Evolutionary conservation across 179 eudicot genomes (phyloP).

Genomic region (Pouteria campechiana): DNA sequence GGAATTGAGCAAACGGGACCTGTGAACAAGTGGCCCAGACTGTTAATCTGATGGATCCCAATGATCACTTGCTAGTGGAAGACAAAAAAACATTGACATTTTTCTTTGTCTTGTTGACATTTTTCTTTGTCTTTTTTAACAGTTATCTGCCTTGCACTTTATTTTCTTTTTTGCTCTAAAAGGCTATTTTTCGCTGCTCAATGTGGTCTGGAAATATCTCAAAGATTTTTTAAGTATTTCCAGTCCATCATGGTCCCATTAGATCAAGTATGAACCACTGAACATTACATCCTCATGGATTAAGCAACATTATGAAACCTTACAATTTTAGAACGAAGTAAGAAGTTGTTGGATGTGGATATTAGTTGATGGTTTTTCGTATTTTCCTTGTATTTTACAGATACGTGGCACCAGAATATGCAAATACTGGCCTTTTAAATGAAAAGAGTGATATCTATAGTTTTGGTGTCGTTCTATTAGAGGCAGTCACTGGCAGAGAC

Average conservation of each 20-base stretch:
- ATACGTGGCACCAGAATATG: conserved; percentile 98
- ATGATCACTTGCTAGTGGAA: too few relatives aligned
- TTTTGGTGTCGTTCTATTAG: conserved; percentile 84
- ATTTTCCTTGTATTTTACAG: conserved; percentile 22
- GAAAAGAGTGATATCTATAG: conserved; percentile 99
- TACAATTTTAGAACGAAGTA: too few relatives aligned
- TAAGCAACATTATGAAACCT: too few relatives aligned
- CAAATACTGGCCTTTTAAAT: conserved; percentile 89
- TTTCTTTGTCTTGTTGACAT: not conserved
- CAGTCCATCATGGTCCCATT: too few relatives aligned
- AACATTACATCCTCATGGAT: too few relatives aligned
- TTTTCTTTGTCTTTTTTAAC: not conserved
- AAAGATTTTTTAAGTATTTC: not conserved
- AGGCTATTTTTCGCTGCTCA: not conserved
- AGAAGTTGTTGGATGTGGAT: too few relatives aligned
- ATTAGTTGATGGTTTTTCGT: not conserved
- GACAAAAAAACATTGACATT: too few relatives aligned
- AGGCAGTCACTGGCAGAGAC: conserved; percentile 91
- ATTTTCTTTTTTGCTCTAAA: not conserved
- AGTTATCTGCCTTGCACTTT: not conserved
- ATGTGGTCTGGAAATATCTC: not conserved
- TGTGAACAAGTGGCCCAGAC: too few relatives aligned
- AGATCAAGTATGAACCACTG: too few relatives aligned
- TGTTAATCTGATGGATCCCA: too few relatives aligned
- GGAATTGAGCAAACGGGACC: too few relatives aligned